Conservation (phyloP, 805 yeast species). For the Lipomyces kockii region DNA sequence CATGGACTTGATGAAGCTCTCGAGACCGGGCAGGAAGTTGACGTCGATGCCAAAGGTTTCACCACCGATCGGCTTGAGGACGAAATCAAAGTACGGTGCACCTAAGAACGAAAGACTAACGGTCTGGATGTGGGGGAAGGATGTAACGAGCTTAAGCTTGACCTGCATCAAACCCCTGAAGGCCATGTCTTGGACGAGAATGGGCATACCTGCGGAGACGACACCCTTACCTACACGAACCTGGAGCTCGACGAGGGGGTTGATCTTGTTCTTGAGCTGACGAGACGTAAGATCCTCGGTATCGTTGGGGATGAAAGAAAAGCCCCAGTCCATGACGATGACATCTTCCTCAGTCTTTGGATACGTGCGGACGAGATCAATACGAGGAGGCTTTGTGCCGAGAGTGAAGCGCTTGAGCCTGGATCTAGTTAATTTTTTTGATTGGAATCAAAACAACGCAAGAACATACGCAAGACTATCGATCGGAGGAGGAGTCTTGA, state of each 20-base stretch:
- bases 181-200: conserved; percentile 77
- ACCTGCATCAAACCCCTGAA: conserved; percentile 76
- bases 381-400: conserved; percentile 95
- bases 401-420: conserved; percentile 60
- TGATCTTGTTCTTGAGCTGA: conserved; percentile 81
- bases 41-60: conserved; percentile 85
- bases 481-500: conserved; percentile 78
- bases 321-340: conserved; percentile 97
- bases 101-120: conserved; percentile 83
- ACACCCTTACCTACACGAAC: conserved; percentile 80
- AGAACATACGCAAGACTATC: conserved; percentile 59
- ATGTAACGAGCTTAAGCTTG: conserved; percentile 83
- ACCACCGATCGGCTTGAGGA: conserved; percentile 78
- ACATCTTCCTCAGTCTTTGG: conserved; percentile 89
- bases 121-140: conserved; percentile 93
- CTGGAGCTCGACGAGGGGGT: conserved; percentile 78
- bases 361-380: conserved; percentile 86
- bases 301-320: conserved; percentile 91
- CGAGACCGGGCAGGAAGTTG: conserved; percentile 83
- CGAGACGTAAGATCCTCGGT: conserved; percentile 81
- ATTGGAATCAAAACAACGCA: not conserved
- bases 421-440: not conserved
- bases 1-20: conserved; percentile 81
- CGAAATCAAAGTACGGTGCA: conserved; percentile 87
- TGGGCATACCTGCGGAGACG: conserved; percentile 64